Conservation (phyloP, 805 yeast species). For the Scheffersomyces lignosus region DNA sequence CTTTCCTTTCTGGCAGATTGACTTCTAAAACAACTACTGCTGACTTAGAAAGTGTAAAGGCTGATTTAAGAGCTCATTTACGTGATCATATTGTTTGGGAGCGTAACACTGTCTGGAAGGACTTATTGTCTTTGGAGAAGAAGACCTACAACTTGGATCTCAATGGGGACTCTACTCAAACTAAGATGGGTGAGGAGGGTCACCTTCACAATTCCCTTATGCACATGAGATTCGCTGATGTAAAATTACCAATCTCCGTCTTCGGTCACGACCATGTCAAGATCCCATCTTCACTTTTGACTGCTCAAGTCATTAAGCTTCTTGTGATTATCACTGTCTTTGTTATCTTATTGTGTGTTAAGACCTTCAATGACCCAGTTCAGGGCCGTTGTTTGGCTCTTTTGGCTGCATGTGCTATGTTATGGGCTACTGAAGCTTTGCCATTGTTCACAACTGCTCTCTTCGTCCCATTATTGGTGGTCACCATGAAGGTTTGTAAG, state of each 20-base stretch:
- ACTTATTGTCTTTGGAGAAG: constrained; percentile 73
- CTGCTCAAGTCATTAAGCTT: constrained; percentile 50
- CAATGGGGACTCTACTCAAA: constrained; percentile 13
- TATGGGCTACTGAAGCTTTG: constrained; percentile 54
- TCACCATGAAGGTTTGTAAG: constrained; percentile 50
- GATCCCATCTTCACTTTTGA: constrained; percentile 49
- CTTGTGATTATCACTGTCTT: constrained; percentile 51
- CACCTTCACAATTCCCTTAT: constrained; percentile 14
- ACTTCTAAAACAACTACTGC: constrained; percentile 51
- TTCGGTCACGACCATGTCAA: constrained; percentile 14
- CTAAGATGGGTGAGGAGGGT: constrained; percentile 28
- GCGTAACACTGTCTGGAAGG: constrained; percentile 97
- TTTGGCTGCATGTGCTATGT: constrained; percentile 53
- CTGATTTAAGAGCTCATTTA: constrained; percentile 52
- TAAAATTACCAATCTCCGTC: constrained; percentile 19
- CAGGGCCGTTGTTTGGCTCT: constrained; percentile 72
- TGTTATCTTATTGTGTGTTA: constrained; percentile 48
- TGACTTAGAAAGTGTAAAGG: constrained; percentile 41
- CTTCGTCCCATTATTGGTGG: constrained; percentile 48
- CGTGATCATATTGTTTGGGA: constrained; percentile 97
- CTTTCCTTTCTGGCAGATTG: constrained; percentile 37
- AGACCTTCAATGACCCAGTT: constrained; percentile 64
- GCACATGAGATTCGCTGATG: constrained; percentile 17
- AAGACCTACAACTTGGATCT: constrained; percentile 28
- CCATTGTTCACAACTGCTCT: constrained; percentile 51